phyloP scores from a whole-genome alignment of 2,329 filamentous ascomycete genomes.

The Zopfia rhizophila region DNA sequence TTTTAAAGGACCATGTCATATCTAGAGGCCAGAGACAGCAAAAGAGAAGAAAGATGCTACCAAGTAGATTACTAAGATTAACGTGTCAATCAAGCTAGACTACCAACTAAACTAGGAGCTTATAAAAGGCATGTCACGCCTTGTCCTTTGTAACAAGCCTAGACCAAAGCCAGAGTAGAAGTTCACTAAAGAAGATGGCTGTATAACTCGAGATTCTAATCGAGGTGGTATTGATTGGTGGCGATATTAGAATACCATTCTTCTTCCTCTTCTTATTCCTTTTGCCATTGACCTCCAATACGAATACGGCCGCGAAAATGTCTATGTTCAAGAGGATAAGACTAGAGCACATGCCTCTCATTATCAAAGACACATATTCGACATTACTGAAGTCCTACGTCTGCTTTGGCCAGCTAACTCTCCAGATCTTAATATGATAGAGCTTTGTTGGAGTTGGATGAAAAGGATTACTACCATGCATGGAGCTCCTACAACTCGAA shows the following conservation, averaged over 20 bases:
- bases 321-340: constrained; percentile 23
- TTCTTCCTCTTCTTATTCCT: constrained; percentile 17
- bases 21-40: constrained; percentile 12
- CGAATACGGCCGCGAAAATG: constrained; percentile 9
- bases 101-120: constrained; percentile 21
- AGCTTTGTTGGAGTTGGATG: constrained; percentile 17
- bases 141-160: constrained; percentile 11
- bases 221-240: constrained; percentile 19
- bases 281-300: constrained; percentile 23
- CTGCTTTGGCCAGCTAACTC: constrained; percentile 22
- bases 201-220: constrained; percentile 9
- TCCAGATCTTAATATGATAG: constrained; percentile 22
- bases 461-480: constrained; percentile 23
- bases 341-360: constrained; percentile 12
- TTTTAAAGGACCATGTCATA: constrained; percentile 10
- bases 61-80: constrained; percentile 14
- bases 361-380: neutral
- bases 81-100: constrained; percentile 11
- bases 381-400: too few species aligned
- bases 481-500: constrained; percentile 13
- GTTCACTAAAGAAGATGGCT: constrained; percentile 19
- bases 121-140: constrained; percentile 7
- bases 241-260: constrained; percentile 13
- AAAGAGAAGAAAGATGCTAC: constrained; percentile 9
- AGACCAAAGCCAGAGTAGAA: constrained; percentile 12